Evolutionary conservation across 176 grass and related monocot species (phyloP).

Genomic region (Panicum miliaceum): DNA sequence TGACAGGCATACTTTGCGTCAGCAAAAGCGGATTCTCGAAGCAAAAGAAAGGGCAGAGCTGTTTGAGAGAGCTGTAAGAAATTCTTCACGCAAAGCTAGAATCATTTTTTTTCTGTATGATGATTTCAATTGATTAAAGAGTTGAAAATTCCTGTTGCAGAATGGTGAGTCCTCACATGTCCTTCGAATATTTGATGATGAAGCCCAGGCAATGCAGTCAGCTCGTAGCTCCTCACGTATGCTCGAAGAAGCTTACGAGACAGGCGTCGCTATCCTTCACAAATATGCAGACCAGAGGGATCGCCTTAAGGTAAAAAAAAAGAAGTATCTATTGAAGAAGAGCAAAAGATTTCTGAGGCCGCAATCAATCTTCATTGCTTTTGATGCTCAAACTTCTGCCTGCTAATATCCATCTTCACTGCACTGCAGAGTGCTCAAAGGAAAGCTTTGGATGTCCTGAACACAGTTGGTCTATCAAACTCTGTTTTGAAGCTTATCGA

Average conservation of each 20-base stretch:
- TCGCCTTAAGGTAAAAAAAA: constrained; percentile 71
- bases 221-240: constrained; percentile 74
- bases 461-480: constrained; percentile 91
- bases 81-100: constrained; percentile 31
- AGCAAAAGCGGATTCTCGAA: constrained; percentile 77
- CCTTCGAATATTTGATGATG: constrained; percentile 90
- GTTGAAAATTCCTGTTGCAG: constrained; percentile 47
- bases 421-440: constrained; percentile 85
- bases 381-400: neutral
- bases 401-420: constrained; percentile 25
- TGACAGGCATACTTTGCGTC: constrained; percentile 70
- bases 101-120: constrained; percentile 11
- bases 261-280: constrained; percentile 86
- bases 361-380: neutral
- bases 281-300: constrained; percentile 95
- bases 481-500: constrained; percentile 90
- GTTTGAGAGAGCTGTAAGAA: constrained; percentile 79
- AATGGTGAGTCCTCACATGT: constrained; percentile 91
- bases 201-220: constrained; percentile 87
- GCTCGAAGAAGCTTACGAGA: constrained; percentile 85
- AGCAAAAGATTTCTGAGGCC: neutral
- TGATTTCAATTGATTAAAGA: constrained; percentile 15
- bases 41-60: constrained; percentile 87
- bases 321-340: neutral
- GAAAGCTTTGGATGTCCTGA: constrained; percentile 94